Conservation (phyloP, 2,329 filamentous ascomycete genomes). For the Cladobotryum protrusum region DNA sequence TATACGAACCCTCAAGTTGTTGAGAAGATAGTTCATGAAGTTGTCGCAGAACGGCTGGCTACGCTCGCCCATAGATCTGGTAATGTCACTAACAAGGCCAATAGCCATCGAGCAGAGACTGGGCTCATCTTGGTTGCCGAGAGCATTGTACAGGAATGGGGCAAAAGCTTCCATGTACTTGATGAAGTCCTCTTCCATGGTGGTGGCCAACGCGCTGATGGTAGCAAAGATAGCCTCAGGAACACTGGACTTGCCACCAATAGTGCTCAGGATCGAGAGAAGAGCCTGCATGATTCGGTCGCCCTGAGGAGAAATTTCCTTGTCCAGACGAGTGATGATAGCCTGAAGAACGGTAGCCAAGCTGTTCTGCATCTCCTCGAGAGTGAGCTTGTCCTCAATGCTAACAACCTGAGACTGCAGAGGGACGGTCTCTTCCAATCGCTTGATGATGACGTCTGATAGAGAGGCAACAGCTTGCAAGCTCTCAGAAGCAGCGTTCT, state of each 20-base stretch:
- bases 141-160: constrained; percentile 87
- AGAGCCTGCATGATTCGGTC: constrained; percentile 91
- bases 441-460: constrained; percentile 82
- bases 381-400: constrained; percentile 89
- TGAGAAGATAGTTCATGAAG: constrained; percentile 97
- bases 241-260: constrained; percentile 83
- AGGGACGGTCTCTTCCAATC: constrained; percentile 81
- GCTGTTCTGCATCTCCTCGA: constrained; percentile 98
- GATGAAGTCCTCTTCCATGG: constrained; percentile 84
- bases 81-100: constrained; percentile 93
- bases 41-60: constrained; percentile 93
- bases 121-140: constrained; percentile 92
- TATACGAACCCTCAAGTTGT: constrained; percentile 69
- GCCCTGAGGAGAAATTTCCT: constrained; percentile 81
- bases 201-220: constrained; percentile 84
- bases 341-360: constrained; percentile 85
- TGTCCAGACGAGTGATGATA: constrained; percentile 85
- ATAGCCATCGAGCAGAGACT: constrained; percentile 95
- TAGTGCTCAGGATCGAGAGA: constrained; percentile 70
- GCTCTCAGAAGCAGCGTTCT: constrained; percentile 82
- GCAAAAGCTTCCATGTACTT: constrained; percentile 97
- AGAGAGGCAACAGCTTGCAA: constrained; percentile 73
- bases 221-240: constrained; percentile 91
- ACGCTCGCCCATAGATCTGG: constrained; percentile 80
- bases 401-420: constrained; percentile 93